phyloP scores from a whole-genome alignment of 1,139 yeast species.

The Debaryomyces subglobosus region DNA sequence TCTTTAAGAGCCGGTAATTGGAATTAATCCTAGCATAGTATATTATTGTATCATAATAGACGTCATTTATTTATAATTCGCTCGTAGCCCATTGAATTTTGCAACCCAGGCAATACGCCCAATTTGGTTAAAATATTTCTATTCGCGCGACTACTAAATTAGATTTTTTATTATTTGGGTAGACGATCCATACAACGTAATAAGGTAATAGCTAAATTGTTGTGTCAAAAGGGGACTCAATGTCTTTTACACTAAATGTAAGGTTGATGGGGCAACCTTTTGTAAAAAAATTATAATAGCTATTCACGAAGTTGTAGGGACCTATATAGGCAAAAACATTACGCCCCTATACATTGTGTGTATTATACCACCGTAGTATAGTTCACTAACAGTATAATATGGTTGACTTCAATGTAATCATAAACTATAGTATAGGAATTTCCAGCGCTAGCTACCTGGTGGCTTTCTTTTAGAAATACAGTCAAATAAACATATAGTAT shows the following conservation, averaged over 20 bases:
- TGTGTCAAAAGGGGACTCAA: background rate
- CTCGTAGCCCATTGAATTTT: background rate
- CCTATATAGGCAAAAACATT: no score
- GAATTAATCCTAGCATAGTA: slow-evolving; percentile 20
- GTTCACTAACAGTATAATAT: no score
- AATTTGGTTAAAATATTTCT: slow-evolving; percentile 1
- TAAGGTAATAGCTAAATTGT: background rate
- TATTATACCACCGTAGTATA: no score
- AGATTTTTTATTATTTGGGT: background rate
- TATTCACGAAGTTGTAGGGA: no score
- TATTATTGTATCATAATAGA: background rate
- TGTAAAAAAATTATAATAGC: no score
- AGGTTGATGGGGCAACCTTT: background rate
- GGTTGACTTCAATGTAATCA: no score
- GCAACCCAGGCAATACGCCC: slow-evolving; percentile 5
- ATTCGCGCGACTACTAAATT: background rate
- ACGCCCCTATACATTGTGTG: no score
- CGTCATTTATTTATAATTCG: background rate
- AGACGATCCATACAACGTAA: background rate
- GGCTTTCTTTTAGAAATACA: background rate
- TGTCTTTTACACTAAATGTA: background rate
- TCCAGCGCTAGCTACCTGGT: background rate
- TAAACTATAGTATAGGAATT: no score
- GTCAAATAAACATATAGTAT: slow-evolving; percentile 13
- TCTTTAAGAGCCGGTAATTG: slow-evolving; percentile 46